Conservation (phyloP, 2,329 filamentous ascomycete species). For the Fusarium buxicola region DNA sequence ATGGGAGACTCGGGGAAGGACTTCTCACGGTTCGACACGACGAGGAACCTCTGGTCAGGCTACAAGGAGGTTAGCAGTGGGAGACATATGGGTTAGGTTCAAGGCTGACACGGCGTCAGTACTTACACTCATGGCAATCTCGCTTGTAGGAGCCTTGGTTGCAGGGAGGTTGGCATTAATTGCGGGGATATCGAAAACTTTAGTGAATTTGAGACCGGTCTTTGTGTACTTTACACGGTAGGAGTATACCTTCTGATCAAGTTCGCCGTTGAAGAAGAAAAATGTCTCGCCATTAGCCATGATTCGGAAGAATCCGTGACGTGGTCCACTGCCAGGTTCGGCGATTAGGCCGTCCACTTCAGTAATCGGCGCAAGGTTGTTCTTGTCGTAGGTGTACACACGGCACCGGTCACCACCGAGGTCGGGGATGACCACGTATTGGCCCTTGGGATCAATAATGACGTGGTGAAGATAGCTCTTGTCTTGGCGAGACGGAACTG, state of each 20-base stretch:
- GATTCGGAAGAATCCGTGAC: constrained; percentile 41
- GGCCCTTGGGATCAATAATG: constrained; percentile 38
- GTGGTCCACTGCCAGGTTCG: constrained; percentile 31
- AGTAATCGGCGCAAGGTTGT: constrained; percentile 35
- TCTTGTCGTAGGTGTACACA: constrained; percentile 38
- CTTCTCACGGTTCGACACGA: constrained; percentile 41
- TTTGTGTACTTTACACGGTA: constrained; percentile 37
- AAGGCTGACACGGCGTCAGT: fast-evolving
- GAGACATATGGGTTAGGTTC: fast-evolving
- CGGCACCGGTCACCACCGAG: constrained; percentile 38
- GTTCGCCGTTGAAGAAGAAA: constrained; percentile 43
- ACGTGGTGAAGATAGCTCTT: constrained; percentile 42
- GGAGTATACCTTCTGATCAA: constrained; percentile 42
- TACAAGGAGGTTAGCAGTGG: background rate
- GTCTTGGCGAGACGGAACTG: constrained; percentile 37
- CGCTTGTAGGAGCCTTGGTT: constrained; percentile 37
- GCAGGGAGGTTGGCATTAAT: constrained; percentile 32
- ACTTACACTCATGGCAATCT: constrained; percentile 43
- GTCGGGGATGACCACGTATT: constrained; percentile 38
- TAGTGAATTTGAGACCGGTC: constrained; percentile 30
- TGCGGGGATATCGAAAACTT: constrained; percentile 40
- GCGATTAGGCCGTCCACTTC: constrained; percentile 31
- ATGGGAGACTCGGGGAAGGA: constrained; percentile 38
- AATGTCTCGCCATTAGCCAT: constrained; percentile 37
- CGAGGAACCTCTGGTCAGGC: constrained; percentile 39